A percentile compares a stretch with the other conserved stretches of the same genome.
Evolutionary conservation across 164 flowering plant species (phyloP).

Genomic region (Brasenia schreberi): DNA sequence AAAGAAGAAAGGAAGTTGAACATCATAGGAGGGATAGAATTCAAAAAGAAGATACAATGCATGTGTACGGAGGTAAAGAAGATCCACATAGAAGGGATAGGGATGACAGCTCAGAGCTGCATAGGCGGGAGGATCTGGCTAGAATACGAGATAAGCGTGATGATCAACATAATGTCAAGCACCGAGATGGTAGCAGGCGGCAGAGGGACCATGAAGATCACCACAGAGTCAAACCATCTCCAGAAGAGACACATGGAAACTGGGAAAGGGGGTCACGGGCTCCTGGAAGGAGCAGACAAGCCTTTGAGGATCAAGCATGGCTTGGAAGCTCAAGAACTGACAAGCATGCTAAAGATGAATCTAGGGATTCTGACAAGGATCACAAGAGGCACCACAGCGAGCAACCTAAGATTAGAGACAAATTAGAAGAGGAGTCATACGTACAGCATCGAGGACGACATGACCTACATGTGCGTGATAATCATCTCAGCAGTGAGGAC

Average conservation of each 20-base stretch:
- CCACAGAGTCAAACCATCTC: constrained; percentile 42
- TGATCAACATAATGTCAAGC: constrained; percentile 44
- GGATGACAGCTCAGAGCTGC: constrained; percentile 49
- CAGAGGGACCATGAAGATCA: constrained; percentile 56
- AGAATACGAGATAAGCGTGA: constrained; percentile 47
- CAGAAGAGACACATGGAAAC: constrained; percentile 38
- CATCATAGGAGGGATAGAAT: constrained; percentile 40
- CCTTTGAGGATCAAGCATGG: constrained; percentile 52
- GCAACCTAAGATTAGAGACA: constrained; percentile 47
- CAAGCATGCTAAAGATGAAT: constrained; percentile 33
- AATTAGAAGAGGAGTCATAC: constrained; percentile 38
- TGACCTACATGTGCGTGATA: constrained; percentile 41
- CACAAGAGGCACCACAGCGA: constrained; percentile 39
- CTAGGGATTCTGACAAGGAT: constrained; percentile 50
- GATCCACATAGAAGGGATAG: constrained; percentile 56
- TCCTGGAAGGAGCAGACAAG: constrained; percentile 36
- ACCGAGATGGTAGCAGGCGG: constrained; percentile 57
- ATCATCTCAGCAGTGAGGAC: constrained; percentile 34
- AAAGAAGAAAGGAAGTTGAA: constrained; percentile 72
- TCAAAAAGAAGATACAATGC: constrained; percentile 50
- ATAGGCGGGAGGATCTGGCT: constrained; percentile 48
- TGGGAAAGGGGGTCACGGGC: constrained; percentile 57
- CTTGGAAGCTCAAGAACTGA: constrained; percentile 26
- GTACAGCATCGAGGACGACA: constrained; percentile 58
- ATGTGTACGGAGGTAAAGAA: constrained; percentile 36